Evolutionary conservation across 2,329 filamentous ascomycete genomes (phyloP), one percentile per base, ranked within the genome.

Genomic region (Colletotrichum eleusines): DNA sequence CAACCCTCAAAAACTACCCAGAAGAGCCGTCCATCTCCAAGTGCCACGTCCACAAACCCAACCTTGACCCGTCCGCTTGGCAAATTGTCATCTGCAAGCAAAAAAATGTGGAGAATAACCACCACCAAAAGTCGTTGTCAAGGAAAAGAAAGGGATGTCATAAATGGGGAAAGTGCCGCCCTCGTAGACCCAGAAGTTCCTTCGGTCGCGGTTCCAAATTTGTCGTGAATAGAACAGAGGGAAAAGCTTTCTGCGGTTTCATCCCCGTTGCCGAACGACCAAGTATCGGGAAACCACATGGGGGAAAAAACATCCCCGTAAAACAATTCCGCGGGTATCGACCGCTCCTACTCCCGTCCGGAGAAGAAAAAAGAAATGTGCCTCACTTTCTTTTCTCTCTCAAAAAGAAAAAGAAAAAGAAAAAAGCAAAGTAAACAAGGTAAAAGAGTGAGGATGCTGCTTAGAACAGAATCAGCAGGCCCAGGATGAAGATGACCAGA

Each of bases 401-500:
- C n/a, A n/a, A n/a, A n/a, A n/a, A n/a, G n/a, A n/a, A n/a, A n/a
- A n/a, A n/a, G n/a, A n/a, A n/a, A n/a, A n/a, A n/a, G 33, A 26
- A 44, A 12, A 61, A 38, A 61, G 40, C 11, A 61, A 58, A 38
- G 35, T 4, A 44, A 28, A 46, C 38, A 40, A 61, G 8, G 42
- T 35, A 14, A 12, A n/a, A n/a, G 31, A 28, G 23, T 26, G 46
- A 14, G 3, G 12, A 33, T 23, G 23, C 55, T 38, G 38, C 58
- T 76, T 77, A 84, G 64, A 81, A 71, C 55, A 78, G 68, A 48
- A 80, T 77, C 76, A 71, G 31, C 35, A 81, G 72, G 55, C 75
- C 75, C 16, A 78, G 78, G 46, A 81, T 69, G 63, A 83, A 73
- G 78, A 84, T 78, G 73, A 83, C 74, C 46, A 77, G 74, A 71